These are phyloP conservation scores for Colletotrichum brevisporum DNA, from an alignment of 2,329 filamentous ascomycete species.

Conservation along the genomic window DNA sequence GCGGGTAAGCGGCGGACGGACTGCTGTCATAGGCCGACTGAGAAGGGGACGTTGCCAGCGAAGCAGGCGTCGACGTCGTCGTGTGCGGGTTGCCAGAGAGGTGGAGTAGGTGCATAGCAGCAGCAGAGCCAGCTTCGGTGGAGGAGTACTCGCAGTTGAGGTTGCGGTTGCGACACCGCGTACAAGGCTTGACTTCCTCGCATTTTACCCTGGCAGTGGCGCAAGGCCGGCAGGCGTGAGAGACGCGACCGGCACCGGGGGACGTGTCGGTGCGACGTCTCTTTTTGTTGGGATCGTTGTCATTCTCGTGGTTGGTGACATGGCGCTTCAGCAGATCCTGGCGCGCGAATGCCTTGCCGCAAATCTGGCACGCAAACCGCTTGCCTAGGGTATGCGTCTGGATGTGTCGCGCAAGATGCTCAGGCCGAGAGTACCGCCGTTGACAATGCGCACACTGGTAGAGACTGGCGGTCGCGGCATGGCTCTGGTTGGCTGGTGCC, in stretches of 20 bases:
- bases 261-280: constrained; percentile 61
- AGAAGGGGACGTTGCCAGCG: constrained; percentile 42
- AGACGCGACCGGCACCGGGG: constrained; percentile 63
- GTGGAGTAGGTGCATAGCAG: constrained; percentile 60
- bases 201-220: constrained; percentile 68
- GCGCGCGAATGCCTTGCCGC: constrained; percentile 67
- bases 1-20: constrained; percentile 43
- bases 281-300: constrained; percentile 61
- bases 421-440: constrained; percentile 65
- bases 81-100: constrained; percentile 54
- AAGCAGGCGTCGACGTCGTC: constrained; percentile 38
- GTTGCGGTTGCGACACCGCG: constrained; percentile 63
- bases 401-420: constrained; percentile 67
- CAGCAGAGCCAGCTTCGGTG: constrained; percentile 55
- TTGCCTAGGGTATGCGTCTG: constrained; percentile 66
- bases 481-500: constrained; percentile 37
- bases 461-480: constrained; percentile 47
- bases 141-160: constrained; percentile 59
- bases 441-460: constrained; percentile 68
- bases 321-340: constrained; percentile 69
- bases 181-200: constrained; percentile 68
- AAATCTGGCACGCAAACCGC: constrained; percentile 64
- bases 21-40: constrained; percentile 40
- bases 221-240: constrained; percentile 66
- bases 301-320: constrained; percentile 64